Conservation (phyloP, 139 green algal genomes). For the Chlorella vulgaris region DNA sequence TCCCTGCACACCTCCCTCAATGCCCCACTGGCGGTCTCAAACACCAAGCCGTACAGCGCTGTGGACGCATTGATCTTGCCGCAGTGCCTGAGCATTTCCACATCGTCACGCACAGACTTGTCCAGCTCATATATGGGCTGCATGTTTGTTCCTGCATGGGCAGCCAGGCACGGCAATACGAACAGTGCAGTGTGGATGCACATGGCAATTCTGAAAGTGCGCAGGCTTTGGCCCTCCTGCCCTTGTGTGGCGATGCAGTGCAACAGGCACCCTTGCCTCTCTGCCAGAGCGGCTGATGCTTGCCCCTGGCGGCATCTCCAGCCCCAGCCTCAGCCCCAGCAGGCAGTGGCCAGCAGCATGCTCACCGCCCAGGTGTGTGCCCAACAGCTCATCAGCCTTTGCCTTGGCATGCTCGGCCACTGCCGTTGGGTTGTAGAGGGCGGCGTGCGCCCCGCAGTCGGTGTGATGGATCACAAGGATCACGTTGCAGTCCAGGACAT, state of each 20-base stretch:
- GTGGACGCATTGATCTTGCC: not conserved
- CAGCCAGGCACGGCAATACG: not conserved
- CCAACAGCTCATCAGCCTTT: constrained; percentile 26
- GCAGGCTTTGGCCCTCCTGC: too few species aligned
- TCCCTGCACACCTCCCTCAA: constrained; percentile 23
- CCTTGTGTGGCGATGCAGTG: too few species aligned
- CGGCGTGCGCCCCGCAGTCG: constrained; percentile 39
- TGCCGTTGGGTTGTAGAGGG: constrained; percentile 27
- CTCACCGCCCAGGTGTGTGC: constrained; percentile 2
- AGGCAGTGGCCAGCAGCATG: not conserved
- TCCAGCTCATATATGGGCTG: constrained; percentile 27
- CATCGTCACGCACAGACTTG: constrained; percentile 23
- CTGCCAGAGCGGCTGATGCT: not conserved
- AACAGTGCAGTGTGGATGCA: not conserved
- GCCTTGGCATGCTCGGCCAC: constrained; percentile 11
- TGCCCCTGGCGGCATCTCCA: not conserved
- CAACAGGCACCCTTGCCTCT: too few species aligned
- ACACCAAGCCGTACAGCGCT: constrained; percentile 25
- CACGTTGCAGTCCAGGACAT: constrained; percentile 24
- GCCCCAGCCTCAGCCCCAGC: not conserved
- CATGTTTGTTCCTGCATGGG: constrained; percentile 31
- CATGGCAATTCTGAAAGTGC: not conserved
- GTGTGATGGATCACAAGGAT: constrained; percentile 35
- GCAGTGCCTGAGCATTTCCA: constrained; percentile 10
- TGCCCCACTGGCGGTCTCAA: constrained; percentile 4